Base-by-base conservation (phyloP, 257 asterid species). In the Perilla frutescens region DNA sequence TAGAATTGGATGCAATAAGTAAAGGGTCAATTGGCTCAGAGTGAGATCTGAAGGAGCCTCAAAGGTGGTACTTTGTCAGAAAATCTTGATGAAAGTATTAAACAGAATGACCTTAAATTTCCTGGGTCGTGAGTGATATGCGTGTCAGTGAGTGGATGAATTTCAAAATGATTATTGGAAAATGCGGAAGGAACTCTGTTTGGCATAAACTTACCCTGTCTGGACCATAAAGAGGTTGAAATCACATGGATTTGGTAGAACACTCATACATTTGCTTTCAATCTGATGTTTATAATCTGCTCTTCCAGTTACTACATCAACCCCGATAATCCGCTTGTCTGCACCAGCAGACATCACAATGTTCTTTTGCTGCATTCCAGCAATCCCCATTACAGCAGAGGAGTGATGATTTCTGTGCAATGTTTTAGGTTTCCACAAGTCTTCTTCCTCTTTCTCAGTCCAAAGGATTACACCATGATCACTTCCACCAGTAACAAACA, bases 201-300 rank as follows among this genome's bases (percentile, higher is more conserved):
- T 13, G n/a, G 60, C 5, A 48, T 64, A 43, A 57, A 69, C 80
- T 77, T 84, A 94, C 99, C 97, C 98, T 3, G 97, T 90, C 73
- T 90, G 96, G 77, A 91, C 93, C 99, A 95, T 88, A 77, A 91
- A 90, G 71, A 95, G 98, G 84, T 95, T 95, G 84, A 88, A 83
- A 83, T 92, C 98, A 37, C 88, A 62, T 1, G 98, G 98, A 83
- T 90, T 95, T 14, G 99, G 91, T 32, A 92, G 85, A 78, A 95
- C 90, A 68, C 97, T 92, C 98, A 89, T 85, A 87, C 99, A 95
- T 80, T 89, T 92, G 87, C 90, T 86, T 39, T 95, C 99, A 40
- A 86, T 79, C 77, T 90, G 96, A 84, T 85, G 89, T 57, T 78
- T 84, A 85, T 84, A 90, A 66, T 86, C 96, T 32, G 83, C 76